These are phyloP conservation scores for Sugiyamaella paludigena DNA, from an alignment of 1,139 yeast species.

Conservation along the genomic window DNA sequence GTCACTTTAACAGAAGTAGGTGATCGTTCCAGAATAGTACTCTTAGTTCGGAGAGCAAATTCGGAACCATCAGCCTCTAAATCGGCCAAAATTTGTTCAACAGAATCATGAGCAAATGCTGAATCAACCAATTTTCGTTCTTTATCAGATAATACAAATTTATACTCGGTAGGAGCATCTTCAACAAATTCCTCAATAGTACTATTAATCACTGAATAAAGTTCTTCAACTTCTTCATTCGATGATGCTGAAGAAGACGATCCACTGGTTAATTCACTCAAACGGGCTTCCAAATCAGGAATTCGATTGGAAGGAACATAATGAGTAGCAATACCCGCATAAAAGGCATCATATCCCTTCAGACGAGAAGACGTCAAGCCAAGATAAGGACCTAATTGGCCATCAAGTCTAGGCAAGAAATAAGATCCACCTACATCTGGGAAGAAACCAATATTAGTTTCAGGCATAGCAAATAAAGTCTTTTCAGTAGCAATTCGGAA, in stretches of 20 bases:
- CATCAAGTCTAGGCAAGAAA: conserved; percentile 79
- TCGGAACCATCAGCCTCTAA: conserved; percentile 56
- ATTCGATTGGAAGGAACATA: conserved; percentile 68
- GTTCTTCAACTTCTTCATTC: conserved; percentile 18
- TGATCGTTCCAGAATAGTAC: conserved; percentile 59
- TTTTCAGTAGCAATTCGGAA: conserved; percentile 89
- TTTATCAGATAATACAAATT: conserved; percentile 56
- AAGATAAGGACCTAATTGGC: conserved; percentile 77
- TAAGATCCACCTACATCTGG: conserved; percentile 96
- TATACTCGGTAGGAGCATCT: conserved; percentile 63
- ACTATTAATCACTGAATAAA: conserved; percentile 60
- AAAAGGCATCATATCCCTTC: conserved; percentile 73
- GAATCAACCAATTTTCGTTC: conserved; percentile 63
- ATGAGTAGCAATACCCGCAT: conserved; percentile 88
- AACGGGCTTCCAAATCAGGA: conserved; percentile 58
- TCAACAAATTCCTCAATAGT: conserved; percentile 76
- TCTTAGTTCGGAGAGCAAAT: conserved; percentile 63
- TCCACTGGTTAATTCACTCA: conserved; percentile 46
- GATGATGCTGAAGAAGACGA: conserved; percentile 28
- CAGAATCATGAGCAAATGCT: conserved; percentile 58
- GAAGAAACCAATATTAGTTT: conserved; percentile 93
- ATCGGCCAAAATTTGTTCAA: conserved; percentile 60
- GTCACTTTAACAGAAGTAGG: conserved; percentile 78
- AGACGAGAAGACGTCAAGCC: conserved; percentile 84
- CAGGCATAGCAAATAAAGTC: conserved; percentile 96